A percentile compares a stretch with the other conserved stretches of the same genome.
phyloP scores from a whole-genome alignment of 768 basidiomycete species.

The Suillus sp. region DNA sequence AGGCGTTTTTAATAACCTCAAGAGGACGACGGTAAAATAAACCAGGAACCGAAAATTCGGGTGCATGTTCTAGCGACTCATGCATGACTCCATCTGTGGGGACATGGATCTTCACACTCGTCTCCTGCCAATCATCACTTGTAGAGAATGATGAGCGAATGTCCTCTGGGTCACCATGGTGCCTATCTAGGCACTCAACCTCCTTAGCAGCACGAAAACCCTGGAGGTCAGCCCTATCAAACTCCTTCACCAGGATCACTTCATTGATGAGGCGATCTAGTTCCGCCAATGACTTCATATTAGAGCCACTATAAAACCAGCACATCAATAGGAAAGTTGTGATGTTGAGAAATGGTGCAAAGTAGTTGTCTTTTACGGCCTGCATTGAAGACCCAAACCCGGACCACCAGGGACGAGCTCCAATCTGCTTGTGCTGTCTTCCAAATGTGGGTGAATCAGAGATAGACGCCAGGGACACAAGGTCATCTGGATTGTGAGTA shows the following conservation, averaged over 20 bases:
- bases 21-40: constrained; percentile 31
- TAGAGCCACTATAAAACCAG: constrained; percentile 24
- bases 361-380: background rate
- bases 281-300: constrained; percentile 10
- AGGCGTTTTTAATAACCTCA: constrained; percentile 27
- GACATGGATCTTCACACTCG: constrained; percentile 18
- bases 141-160: constrained; percentile 1
- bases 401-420: constrained; percentile 4
- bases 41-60: constrained; percentile 28
- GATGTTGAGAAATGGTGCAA: constrained; percentile 19
- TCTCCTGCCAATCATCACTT: no score
- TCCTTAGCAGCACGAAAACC: background rate
- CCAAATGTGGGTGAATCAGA: no score
- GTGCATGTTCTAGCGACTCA: background rate
- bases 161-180: background rate
- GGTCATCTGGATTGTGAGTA: no score
- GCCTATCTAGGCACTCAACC: background rate
- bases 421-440: background rate
- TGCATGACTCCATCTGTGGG: constrained; percentile 9
- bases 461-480: no score
- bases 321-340: constrained; percentile 22
- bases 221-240: constrained; percentile 10
- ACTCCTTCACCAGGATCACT: constrained; percentile 16
- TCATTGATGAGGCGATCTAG: constrained; percentile 13
- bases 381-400: constrained; percentile 4